A percentile compares a stretch with the other conserved stretches of the same genome.
These are phyloP conservation scores for Macrophomina pseudophaseolina DNA, from an alignment of 2,329 filamentous ascomycete species.

Conservation along the genomic window DNA sequence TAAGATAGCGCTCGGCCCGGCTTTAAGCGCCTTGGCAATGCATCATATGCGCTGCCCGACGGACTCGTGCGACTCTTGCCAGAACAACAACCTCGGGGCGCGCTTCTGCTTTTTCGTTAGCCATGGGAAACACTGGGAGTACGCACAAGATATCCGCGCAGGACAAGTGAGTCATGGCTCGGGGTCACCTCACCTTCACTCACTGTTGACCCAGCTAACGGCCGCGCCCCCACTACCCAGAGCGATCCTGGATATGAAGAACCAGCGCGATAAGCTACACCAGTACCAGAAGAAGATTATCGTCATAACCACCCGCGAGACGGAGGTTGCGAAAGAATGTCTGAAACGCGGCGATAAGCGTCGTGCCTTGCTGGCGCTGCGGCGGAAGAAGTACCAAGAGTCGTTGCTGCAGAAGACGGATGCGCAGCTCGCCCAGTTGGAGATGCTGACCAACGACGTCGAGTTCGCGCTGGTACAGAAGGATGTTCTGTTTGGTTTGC, in stretches of 20 bases:
- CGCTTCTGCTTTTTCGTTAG: conserved; percentile 29
- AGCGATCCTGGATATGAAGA: conserved; percentile 97
- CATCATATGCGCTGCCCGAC: conserved; percentile 18
- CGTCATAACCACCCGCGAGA: conserved; percentile 84
- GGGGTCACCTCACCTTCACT: conserved; percentile 27
- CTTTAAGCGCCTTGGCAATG: conserved; percentile 13
- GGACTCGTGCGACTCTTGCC: conserved; percentile 15
- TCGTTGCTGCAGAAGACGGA: conserved; percentile 87
- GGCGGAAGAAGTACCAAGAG: conserved; percentile 97
- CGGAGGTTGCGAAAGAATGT: conserved; percentile 81
- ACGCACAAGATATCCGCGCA: conserved; percentile 74
- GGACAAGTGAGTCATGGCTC: conserved; percentile 71
- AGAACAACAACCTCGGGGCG: conserved; percentile 1
- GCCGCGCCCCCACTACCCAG: conserved; percentile 52
- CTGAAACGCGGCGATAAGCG: conserved; percentile 79
- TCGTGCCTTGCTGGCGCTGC: conserved; percentile 83
- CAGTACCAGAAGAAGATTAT: conserved; percentile 93
- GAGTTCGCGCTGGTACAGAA: conserved; percentile 98
- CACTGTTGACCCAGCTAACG: conserved; percentile 15
- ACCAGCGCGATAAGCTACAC: conserved; percentile 94
- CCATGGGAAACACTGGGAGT: conserved; percentile 70
- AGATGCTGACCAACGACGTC: conserved; percentile 84
- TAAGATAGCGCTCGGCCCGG: neutral
- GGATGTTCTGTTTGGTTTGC: conserved; percentile 89
- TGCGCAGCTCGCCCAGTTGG: conserved; percentile 88